Conservation (phyloP, 129 eudicot genomes). For the Logfia minima region DNA sequence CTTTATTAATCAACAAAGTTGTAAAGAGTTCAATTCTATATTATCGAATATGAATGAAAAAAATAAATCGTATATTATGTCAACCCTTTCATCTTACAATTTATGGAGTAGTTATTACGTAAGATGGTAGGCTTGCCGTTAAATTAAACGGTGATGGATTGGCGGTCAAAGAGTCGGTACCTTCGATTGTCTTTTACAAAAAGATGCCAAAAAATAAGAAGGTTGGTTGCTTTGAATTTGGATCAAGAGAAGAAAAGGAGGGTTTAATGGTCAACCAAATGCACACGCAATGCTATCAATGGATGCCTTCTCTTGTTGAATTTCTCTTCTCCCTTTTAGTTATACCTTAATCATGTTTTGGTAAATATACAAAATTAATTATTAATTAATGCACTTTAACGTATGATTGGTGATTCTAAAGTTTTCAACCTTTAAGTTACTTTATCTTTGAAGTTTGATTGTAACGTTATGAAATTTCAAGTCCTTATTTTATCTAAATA, state of each 20-base stretch:
- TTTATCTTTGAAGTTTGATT: too few relatives aligned
- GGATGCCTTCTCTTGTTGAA: conserved; percentile 19
- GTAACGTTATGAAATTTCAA: too few relatives aligned
- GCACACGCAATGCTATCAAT: conserved; percentile 31
- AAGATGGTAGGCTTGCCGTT: conserved; percentile 25
- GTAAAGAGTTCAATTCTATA: too few relatives aligned
- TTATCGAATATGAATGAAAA: too few relatives aligned
- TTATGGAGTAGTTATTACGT: background rate
- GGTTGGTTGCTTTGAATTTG: conserved; percentile 14
- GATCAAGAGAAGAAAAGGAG: background rate
- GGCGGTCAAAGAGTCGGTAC: conserved; percentile 32
- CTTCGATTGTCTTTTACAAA: background rate
- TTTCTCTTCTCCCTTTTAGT: background rate
- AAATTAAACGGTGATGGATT: conserved; percentile 7
- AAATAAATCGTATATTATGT: too few relatives aligned
- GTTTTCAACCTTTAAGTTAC: background rate
- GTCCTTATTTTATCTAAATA: background rate
- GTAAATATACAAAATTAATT: background rate
- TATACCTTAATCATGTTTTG: conserved; percentile 4
- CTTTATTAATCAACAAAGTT: too few relatives aligned
- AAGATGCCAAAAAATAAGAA: conserved; percentile 32
- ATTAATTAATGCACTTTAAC: background rate
- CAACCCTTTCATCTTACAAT: too few relatives aligned
- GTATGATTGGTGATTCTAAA: background rate
- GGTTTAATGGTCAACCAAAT: conserved; percentile 33